Evolutionary conservation across 352 stramenopile species (phyloP).

Genomic region (Halophytophthora polymorphica): DNA sequence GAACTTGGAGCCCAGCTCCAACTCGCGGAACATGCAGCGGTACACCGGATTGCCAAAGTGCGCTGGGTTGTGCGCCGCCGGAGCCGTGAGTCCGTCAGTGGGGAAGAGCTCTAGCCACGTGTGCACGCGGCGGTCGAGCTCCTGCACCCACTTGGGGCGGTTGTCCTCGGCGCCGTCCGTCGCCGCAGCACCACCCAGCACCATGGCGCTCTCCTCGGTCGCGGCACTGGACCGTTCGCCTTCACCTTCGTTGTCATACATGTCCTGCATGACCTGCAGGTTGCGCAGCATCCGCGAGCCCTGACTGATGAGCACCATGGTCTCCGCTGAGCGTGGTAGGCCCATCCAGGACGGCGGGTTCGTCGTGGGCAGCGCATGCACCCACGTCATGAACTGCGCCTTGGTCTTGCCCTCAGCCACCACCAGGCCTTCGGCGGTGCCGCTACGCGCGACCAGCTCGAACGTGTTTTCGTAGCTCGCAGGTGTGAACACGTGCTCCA

Average conservation of each 20-base stretch:
- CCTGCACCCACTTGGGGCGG: conserved; percentile 78
- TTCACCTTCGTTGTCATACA: conserved; percentile 63
- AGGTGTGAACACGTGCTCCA: conserved; percentile 92
- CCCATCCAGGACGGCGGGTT: conserved; percentile 94
- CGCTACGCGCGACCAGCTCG: conserved; percentile 44
- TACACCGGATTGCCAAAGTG: conserved; percentile 88
- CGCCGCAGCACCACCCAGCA: conserved; percentile 26
- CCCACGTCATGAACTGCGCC: conserved; percentile 90
- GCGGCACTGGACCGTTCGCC: conserved; percentile 26
- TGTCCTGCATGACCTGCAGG: conserved; percentile 80
- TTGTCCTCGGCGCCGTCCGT: conserved; percentile 30
- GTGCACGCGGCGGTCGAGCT: conserved; percentile 67
- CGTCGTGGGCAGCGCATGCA: conserved; percentile 77
- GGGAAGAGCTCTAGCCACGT: conserved; percentile 67
- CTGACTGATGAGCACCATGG: conserved; percentile 83
- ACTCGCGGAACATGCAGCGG: conserved; percentile 89
- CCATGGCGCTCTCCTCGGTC: conserved; percentile 61
- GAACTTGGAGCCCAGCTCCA: conserved; percentile 68
- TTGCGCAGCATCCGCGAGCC: conserved; percentile 74
- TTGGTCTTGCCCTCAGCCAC: conserved; percentile 90
- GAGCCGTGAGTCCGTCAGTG: conserved; percentile 29
- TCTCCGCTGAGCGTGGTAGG: conserved; percentile 90
- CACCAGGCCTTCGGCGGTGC: conserved; percentile 51
- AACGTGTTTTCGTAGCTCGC: conserved; percentile 93
- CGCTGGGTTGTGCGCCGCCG: conserved; percentile 44